phyloP scores from a whole-genome alignment of 2,329 filamentous ascomycete genomes.

The Pestalotiopsis sp. region DNA sequence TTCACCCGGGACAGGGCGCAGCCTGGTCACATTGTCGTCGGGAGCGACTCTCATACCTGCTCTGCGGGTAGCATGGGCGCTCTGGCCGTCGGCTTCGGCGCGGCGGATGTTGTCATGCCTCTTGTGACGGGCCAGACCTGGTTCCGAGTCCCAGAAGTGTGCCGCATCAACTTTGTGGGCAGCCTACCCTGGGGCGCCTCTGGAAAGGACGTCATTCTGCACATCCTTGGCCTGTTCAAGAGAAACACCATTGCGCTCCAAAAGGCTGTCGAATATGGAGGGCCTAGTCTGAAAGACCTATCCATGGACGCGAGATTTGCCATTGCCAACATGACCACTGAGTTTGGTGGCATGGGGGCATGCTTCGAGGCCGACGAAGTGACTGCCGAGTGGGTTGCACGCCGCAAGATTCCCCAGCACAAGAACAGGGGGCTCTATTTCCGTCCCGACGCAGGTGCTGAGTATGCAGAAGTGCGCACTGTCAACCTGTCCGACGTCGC shows the following conservation, averaged over 20 bases:
- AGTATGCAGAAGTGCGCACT: slow-evolving; percentile 36
- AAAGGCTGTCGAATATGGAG: slow-evolving; percentile 46
- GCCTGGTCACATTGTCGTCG: slow-evolving; percentile 45
- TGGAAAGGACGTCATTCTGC: slow-evolving; percentile 48
- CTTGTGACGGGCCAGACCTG: slow-evolving; percentile 48
- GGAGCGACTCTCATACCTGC: slow-evolving; percentile 49
- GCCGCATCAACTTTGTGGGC: slow-evolving; percentile 40
- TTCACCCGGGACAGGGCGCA: slow-evolving; percentile 45
- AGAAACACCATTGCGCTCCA: slow-evolving; percentile 47
- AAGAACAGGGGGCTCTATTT: slow-evolving; percentile 38
- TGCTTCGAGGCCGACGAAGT: slow-evolving; percentile 42
- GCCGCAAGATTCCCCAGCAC: slow-evolving; percentile 32
- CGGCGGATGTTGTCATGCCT: slow-evolving; percentile 45
- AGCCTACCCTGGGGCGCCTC: slow-evolving; percentile 37
- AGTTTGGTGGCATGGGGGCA: slow-evolving; percentile 45
- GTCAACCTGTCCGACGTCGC: slow-evolving; percentile 41
- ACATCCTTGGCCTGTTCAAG: slow-evolving; percentile 44
- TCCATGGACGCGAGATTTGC: slow-evolving; percentile 47
- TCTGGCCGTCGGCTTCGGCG: slow-evolving; percentile 46
- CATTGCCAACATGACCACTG: slow-evolving; percentile 48
- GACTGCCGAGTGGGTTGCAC: slow-evolving; percentile 35
- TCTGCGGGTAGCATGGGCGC: slow-evolving; percentile 42
- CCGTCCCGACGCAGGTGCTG: slow-evolving; percentile 37
- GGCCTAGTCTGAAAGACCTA: slow-evolving; percentile 39
- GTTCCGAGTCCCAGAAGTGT: slow-evolving; percentile 46